These are phyloP conservation scores for Oldenlandia corymbosa DNA, from an alignment of 257 asterid genomes.

Conservation along the genomic window DNA sequence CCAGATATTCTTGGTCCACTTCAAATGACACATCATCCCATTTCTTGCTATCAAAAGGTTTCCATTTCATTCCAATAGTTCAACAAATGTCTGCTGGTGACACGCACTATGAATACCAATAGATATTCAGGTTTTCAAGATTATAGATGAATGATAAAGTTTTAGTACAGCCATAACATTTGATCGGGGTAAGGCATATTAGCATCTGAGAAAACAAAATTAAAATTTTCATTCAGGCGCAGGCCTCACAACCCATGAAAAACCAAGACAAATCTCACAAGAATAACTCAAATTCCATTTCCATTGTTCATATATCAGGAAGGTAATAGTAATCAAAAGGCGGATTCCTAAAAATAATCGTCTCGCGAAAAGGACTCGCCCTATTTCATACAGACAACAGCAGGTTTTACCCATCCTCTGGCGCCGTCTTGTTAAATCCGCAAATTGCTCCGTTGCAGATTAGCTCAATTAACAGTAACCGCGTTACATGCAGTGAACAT, in stretches of 20 bases:
- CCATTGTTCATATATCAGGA: not conserved
- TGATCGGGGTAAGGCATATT: not conserved
- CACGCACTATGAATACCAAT: not conserved
- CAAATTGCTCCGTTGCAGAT: not conserved
- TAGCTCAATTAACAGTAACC: not conserved
- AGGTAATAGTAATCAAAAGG: not conserved
- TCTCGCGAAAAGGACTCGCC: not conserved
- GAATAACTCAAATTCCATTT: not conserved
- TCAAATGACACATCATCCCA: not conserved
- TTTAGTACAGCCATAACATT: not conserved
- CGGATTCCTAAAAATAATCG: not conserved
- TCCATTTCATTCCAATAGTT: not conserved
- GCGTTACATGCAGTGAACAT: slow-evolving; percentile 13
- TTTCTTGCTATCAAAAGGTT: not conserved
- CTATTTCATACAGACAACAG: not conserved
- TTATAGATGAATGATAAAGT: not conserved
- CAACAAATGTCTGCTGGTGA: not conserved
- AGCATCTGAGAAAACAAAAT: not conserved
- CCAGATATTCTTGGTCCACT: not conserved
- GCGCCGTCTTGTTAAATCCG: not conserved
- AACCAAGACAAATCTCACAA: not conserved
- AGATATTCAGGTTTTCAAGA: not conserved
- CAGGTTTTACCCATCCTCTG: not conserved
- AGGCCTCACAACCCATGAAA: not conserved
- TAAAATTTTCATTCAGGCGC: not conserved